These are phyloP conservation scores for Casaregolazyma lundiana DNA, from an alignment of 1,139 yeast genomes.

Conservation along the genomic window DNA sequence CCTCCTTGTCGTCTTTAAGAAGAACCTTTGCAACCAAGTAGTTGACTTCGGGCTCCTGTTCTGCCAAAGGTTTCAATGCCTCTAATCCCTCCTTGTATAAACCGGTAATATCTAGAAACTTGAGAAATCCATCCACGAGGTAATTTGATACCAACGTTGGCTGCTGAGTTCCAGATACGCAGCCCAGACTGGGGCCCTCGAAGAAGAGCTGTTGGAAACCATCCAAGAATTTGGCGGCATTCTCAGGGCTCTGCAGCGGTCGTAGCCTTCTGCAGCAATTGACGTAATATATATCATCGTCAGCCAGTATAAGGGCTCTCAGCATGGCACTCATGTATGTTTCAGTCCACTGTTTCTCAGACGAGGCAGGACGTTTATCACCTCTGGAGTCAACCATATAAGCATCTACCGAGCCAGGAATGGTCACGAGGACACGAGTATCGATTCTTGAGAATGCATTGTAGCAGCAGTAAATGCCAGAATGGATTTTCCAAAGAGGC, in stretches of 20 bases:
- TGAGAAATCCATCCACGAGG: constrained; percentile 69
- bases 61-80: constrained; percentile 43
- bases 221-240: constrained; percentile 50
- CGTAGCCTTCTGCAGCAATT: constrained; percentile 61
- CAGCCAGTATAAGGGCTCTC: constrained; percentile 65
- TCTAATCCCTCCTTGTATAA: constrained; percentile 55
- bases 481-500: constrained; percentile 70
- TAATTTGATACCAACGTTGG: constrained; percentile 68
- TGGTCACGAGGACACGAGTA: constrained; percentile 61
- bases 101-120: constrained; percentile 62
- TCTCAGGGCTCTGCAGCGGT: constrained; percentile 45
- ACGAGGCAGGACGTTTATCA: constrained; percentile 36
- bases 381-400: constrained; percentile 55
- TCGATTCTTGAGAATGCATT: constrained; percentile 67
- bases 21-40: constrained; percentile 58
- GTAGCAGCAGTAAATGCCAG: constrained; percentile 63
- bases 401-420: constrained; percentile 80
- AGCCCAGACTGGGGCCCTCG: constrained; percentile 62
- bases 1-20: constrained; percentile 65
- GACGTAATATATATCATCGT: constrained; percentile 56
- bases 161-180: constrained; percentile 57
- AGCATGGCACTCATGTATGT: constrained; percentile 72
- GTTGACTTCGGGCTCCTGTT: constrained; percentile 47
- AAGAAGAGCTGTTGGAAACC: constrained; percentile 62
- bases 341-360: constrained; percentile 61